Conservation (phyloP, 768 basidiomycete genomes). For the Boletales sp. region DNA sequence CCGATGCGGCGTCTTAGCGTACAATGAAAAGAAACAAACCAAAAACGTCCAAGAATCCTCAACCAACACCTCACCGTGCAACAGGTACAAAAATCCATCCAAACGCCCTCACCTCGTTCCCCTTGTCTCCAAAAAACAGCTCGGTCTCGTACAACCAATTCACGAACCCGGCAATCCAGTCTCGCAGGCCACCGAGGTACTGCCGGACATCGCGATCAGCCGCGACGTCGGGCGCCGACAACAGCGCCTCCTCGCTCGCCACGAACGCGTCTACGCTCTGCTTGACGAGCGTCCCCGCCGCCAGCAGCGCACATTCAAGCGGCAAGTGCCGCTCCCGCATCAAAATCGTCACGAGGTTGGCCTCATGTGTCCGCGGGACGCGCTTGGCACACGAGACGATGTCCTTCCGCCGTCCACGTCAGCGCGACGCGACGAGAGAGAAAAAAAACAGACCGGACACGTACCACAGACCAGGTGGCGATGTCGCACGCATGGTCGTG, state of each 20-base stretch:
- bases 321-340: conserved; percentile 42
- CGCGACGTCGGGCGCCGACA: conserved; percentile 10
- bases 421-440: background rate
- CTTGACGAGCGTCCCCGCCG: conserved; percentile 22
- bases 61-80: background rate
- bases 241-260: conserved; percentile 19
- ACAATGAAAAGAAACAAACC: too few species aligned
- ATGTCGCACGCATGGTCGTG: conserved; percentile 45
- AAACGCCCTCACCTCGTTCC: conserved; percentile 53
- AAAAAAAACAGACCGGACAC: conserved; percentile 4
- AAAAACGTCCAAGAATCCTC: too few species aligned
- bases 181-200: conserved; percentile 50
- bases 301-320: conserved; percentile 42
- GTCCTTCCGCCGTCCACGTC: conserved; percentile 39
- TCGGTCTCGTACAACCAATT: conserved; percentile 67
- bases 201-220: conserved; percentile 25
- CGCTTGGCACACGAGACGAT: conserved; percentile 50
- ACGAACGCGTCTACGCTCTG: conserved; percentile 30
- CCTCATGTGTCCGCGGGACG: conserved; percentile 34
- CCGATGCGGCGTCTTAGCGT: too few species aligned
- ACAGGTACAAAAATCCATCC: conserved; percentile 57
- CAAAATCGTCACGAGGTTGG: conserved; percentile 51
- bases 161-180: conserved; percentile 54
- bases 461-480: conserved; percentile 52
- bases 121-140: conserved; percentile 54